Conservation (phyloP, 2,329 filamentous ascomycete species). For the Sodiomyces alkalinus region DNA sequence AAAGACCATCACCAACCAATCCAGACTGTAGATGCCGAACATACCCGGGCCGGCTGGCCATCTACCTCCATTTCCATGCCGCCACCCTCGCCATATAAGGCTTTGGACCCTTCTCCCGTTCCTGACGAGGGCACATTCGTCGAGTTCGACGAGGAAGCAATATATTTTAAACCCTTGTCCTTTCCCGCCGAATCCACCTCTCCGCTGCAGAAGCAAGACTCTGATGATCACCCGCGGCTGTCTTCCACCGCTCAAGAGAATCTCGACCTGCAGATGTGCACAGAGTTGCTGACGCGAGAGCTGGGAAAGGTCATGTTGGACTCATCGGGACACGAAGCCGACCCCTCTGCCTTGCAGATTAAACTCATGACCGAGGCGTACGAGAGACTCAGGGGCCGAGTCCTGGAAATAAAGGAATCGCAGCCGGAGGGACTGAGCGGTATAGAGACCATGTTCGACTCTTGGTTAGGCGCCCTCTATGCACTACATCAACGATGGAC, state of each 20-base stretch:
- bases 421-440: slow-evolving; percentile 14
- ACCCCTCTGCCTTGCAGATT: slow-evolving; percentile 32
- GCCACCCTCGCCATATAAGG: not conserved
- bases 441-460: slow-evolving; percentile 28
- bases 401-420: slow-evolving; percentile 16
- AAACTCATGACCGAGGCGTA: slow-evolving; percentile 46
- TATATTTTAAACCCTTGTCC: slow-evolving; percentile 30
- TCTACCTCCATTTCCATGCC: not conserved
- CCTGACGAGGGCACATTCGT: slow-evolving; percentile 32
- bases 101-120: slow-evolving; percentile 15
- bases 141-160: slow-evolving; percentile 28
- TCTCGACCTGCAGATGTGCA: slow-evolving; percentile 31
- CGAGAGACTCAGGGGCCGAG: slow-evolving; percentile 32
- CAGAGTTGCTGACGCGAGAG: slow-evolving; percentile 34
- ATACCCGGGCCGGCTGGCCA: no score
- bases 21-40: no score
- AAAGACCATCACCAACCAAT: not conserved
- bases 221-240: slow-evolving; percentile 1
- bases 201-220: slow-evolving; percentile 11
- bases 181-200: slow-evolving; percentile 20
- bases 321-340: slow-evolving; percentile 11
- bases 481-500: slow-evolving; percentile 32
- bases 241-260: slow-evolving; percentile 12
- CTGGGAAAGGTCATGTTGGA: slow-evolving; percentile 25
- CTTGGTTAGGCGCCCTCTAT: slow-evolving; percentile 35